A percentile compares a stretch with the other conserved stretches of the same genome.
phyloP scores from a whole-genome alignment of 805 yeast species.

The Metschnikowia lunata region DNA sequence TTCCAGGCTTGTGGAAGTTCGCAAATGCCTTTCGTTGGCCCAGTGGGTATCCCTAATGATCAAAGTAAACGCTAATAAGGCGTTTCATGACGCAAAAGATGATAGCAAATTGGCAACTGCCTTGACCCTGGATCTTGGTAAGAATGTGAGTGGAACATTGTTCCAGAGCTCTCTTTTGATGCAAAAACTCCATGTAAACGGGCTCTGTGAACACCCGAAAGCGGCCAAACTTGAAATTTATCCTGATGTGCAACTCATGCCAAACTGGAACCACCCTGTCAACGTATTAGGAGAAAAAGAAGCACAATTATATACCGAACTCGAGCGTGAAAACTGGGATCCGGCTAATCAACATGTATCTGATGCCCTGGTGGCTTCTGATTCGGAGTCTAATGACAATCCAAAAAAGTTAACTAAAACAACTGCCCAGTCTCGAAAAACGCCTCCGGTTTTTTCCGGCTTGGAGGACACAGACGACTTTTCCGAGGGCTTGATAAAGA shows the following conservation, averaged over 20 bases:
- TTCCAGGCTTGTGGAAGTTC: neutral
- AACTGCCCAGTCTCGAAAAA: neutral
- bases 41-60: slow-evolving; percentile 7
- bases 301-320: neutral
- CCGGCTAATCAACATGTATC: neutral
- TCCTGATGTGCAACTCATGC: neutral
- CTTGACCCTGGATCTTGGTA: neutral
- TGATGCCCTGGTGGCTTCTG: neutral
- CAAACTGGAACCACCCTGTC: neutral
- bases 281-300: neutral
- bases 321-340: slow-evolving; percentile 1
- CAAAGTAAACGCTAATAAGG: slow-evolving; percentile 3
- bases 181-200: neutral
- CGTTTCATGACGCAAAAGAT: neutral
- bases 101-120: neutral
- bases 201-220: neutral
- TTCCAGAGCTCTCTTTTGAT: slow-evolving; percentile 6
- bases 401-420: no score
- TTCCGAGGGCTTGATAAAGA: neutral
- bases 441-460: slow-evolving; percentile 2
- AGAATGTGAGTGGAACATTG: neutral
- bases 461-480: slow-evolving; percentile 5
- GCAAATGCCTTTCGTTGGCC: slow-evolving; percentile 1
- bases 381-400: neutral
- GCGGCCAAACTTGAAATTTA: neutral